Evolutionary conservation across 805 yeast species (phyloP).

Genomic region (Teunomyces cretensis): DNA sequence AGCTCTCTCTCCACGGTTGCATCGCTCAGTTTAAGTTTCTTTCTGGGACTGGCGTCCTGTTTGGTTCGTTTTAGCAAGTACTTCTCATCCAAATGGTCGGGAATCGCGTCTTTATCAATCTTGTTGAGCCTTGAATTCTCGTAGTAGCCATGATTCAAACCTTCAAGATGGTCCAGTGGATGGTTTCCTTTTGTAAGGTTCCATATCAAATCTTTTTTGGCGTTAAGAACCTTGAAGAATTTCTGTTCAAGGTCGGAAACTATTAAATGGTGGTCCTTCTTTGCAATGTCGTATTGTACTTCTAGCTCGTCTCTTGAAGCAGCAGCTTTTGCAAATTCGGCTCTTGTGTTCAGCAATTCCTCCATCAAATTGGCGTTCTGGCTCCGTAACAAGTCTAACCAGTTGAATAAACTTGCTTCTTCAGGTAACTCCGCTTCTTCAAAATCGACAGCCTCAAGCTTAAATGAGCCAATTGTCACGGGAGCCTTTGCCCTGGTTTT

Average conservation of each 20-base stretch:
- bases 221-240: slow-evolving; percentile 26
- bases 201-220: slow-evolving; percentile 32
- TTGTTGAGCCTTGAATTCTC: slow-evolving; percentile 13
- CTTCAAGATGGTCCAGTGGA: slow-evolving; percentile 10
- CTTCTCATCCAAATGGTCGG: slow-evolving; percentile 17
- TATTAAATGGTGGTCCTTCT: slow-evolving; percentile 16
- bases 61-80: slow-evolving; percentile 10
- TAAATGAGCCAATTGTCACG: slow-evolving; percentile 25
- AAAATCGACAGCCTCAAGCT: slow-evolving; percentile 18
- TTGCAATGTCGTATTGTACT: slow-evolving; percentile 12
- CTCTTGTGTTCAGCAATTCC: slow-evolving; percentile 2
- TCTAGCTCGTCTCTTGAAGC: slow-evolving; percentile 9
- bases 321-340: slow-evolving; percentile 1
- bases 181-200: slow-evolving; percentile 16
- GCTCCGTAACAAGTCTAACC: slow-evolving; percentile 21
- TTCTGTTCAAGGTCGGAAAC: slow-evolving; percentile 25
- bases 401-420: slow-evolving; percentile 24
- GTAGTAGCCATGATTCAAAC: slow-evolving; percentile 17
- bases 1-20: slow-evolving; percentile 4
- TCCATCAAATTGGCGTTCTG: slow-evolving; percentile 13
- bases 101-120: slow-evolving; percentile 18
- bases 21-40: slow-evolving; percentile 8
- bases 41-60: slow-evolving; percentile 14
- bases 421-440: slow-evolving; percentile 9
- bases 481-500: slow-evolving; percentile 25